Conservation (phyloP, 2,329 filamentous ascomycete species). For the Chrysosporium keratinophilum region DNA sequence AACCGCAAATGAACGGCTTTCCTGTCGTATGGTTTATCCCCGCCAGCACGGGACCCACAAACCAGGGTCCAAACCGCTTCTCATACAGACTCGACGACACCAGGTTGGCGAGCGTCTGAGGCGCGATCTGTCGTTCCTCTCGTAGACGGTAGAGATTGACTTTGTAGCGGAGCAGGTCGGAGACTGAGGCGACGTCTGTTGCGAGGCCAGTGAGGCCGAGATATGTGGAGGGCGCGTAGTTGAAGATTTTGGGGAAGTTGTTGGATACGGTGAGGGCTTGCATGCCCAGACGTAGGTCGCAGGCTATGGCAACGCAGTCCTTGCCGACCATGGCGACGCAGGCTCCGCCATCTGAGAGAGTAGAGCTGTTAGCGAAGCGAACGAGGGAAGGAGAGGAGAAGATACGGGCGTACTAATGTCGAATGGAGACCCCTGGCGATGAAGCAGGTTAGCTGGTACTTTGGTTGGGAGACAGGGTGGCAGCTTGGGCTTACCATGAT, state of each 20-base stretch:
- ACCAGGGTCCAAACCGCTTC: constrained; percentile 90
- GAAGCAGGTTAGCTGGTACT: constrained; percentile 2
- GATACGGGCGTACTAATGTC: constrained; percentile 65
- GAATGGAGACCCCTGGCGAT: constrained; percentile 69
- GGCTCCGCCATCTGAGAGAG: constrained; percentile 63
- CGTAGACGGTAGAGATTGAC: constrained; percentile 99
- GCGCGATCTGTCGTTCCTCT: constrained; percentile 93
- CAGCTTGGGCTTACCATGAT: constrained; percentile 4
- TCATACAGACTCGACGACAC: constrained; percentile 88
- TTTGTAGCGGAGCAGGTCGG: constrained; percentile 98
- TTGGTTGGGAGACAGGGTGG: not conserved
- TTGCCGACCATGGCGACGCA: constrained; percentile 99
- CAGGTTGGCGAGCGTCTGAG: constrained; percentile 91
- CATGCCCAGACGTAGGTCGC: constrained; percentile 92
- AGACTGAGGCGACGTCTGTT: constrained; percentile 88
- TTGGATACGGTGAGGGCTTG: constrained; percentile 96
- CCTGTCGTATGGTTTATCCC: constrained; percentile 90
- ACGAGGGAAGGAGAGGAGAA: constrained; percentile 7
- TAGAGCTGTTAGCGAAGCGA: constrained; percentile 16
- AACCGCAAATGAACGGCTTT: constrained; percentile 96
- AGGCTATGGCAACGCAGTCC: constrained; percentile 98
- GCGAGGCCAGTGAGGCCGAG: constrained; percentile 92
- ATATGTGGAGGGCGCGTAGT: constrained; percentile 81
- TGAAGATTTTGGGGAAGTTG: constrained; percentile 99
- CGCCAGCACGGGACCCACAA: constrained; percentile 87